These are phyloP conservation scores for Extremus antarcticus DNA, from an alignment of 495 filamentous ascomycete species.

Conservation along the genomic window DNA sequence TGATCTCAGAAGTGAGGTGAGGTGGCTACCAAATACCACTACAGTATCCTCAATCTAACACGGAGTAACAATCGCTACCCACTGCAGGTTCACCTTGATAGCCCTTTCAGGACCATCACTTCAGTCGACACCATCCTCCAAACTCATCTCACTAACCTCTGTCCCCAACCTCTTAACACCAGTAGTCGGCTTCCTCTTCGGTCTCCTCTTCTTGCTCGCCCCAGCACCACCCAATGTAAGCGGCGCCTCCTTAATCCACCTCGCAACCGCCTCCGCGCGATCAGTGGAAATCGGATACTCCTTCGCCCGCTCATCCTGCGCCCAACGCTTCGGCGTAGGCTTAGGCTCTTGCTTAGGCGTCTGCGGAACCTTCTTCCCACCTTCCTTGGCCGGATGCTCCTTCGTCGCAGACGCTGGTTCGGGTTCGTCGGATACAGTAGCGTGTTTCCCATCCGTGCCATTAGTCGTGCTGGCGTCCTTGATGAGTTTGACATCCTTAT, in stretches of 20 bases:
- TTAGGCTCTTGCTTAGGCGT: background rate
- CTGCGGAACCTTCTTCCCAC: background rate
- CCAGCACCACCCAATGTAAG: slow-evolving; percentile 8
- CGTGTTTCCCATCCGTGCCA: too few species aligned
- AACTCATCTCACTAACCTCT: background rate
- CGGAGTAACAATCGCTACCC: too few species aligned
- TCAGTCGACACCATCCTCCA: slow-evolving; percentile 1
- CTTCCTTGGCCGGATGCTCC: background rate
- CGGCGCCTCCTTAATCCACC: slow-evolving; percentile 61
- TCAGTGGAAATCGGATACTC: slow-evolving; percentile 62
- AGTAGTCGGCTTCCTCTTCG: slow-evolving; percentile 21
- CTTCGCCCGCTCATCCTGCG: slow-evolving; percentile 47
- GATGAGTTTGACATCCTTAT: background rate
- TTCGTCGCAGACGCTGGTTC: background rate
- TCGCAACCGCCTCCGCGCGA: slow-evolving; percentile 51
- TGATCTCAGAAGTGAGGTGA: too few species aligned
- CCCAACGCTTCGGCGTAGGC: slow-evolving; percentile 47
- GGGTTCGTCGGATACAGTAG: too few species aligned
- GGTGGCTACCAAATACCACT: too few species aligned
- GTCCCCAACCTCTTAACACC: background rate
- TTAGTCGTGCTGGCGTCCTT: too few species aligned
- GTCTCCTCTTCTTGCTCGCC: slow-evolving; percentile 19
- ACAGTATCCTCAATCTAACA: too few species aligned
- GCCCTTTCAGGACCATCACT: background rate
- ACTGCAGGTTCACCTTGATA: too few species aligned